A percentile compares a stretch with the other conserved stretches of the same genome.
These are phyloP conservation scores for Senna tora DNA, from an alignment of 306 rosid species.

Conservation along the genomic window DNA sequence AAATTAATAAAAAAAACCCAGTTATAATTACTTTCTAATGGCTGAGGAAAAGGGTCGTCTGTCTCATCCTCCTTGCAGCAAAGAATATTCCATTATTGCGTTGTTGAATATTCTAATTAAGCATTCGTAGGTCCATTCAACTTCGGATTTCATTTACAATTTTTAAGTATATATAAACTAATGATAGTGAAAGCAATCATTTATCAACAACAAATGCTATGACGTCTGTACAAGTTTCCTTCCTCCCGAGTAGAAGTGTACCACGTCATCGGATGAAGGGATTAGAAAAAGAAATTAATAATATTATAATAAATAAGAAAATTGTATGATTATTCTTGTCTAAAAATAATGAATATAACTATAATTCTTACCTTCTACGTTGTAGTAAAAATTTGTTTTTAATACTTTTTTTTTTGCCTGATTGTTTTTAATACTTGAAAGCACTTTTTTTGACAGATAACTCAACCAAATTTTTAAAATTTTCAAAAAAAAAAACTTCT, in stretches of 20 bases:
- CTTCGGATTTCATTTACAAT: not conserved
- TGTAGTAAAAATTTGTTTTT: no score
- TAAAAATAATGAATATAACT: no score
- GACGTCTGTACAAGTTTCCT: not conserved
- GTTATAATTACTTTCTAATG: not conserved
- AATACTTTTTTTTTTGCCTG: no score
- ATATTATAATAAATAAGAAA: no score
- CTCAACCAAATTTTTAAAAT: no score
- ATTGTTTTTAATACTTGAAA: no score
- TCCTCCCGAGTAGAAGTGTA: not conserved
- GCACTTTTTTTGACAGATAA: no score
- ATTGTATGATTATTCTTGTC: no score
- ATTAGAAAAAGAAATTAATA: no score
- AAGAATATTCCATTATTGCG: constrained; percentile 22
- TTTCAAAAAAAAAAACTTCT: no score
- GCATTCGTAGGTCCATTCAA: not conserved
- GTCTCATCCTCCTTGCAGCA: not conserved
- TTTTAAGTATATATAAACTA: not conserved
- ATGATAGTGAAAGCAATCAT: constrained; percentile 11
- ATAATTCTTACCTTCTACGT: no score
- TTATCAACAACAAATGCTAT: not conserved
- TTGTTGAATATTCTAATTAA: constrained; percentile 17
- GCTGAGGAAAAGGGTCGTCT: constrained; percentile 2
- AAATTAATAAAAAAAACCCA: no score
- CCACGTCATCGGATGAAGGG: not conserved